Base-by-base conservation (phyloP, 208 protist genomes). In the Leishmania braziliensis region DNA sequence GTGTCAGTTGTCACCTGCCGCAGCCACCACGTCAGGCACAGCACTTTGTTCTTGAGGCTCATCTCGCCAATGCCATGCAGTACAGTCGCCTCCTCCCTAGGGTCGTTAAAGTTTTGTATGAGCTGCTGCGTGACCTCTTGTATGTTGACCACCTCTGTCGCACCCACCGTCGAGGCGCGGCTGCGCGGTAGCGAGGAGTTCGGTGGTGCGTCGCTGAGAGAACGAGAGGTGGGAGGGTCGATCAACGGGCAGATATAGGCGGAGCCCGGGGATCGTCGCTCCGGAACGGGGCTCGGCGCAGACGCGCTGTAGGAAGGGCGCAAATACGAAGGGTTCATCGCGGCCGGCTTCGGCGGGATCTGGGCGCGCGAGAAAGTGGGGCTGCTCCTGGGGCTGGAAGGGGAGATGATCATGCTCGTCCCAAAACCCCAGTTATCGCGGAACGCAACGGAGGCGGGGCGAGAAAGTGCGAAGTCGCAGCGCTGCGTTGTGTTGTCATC, bases 11-110 rank as follows among this genome's bases (percentile, higher is more conserved):
- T 56, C 23, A 87, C 90, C 58, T 90, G 85, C 36, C 93, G 90
- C 81, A 97, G 84, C 92, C 93, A 97, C 91, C 92, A 95, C 36
- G 93, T 97, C 39, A 97, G 84, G 78, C 89, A 93, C 39, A 94
- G 78, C 68, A 97, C 91, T 73, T 91, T 90, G 84, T 92, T 92
- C 78, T 88, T 88, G 50, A 94, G 79, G 29, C 82, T 88, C 86
- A 97, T 93, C 53, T 87, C 85, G 0, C 81, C 78, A 29, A 94
- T 80, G 80, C 84, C 86, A 54, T 84, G 83, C 81, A 90, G 76
- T 53, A 91, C 84, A 33, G 84, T 88, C 48, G 81, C 74, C 63
- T 86, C 82, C 76, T 92, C 84, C 63, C 86, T 83, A 8, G 88
- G 81, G 81, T 90, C 79, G 85, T 88, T 88, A 84, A 93, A 95